phyloP scores from a whole-genome alignment of 2,329 filamentous ascomycete species.

The Thyridium curvatum region DNA sequence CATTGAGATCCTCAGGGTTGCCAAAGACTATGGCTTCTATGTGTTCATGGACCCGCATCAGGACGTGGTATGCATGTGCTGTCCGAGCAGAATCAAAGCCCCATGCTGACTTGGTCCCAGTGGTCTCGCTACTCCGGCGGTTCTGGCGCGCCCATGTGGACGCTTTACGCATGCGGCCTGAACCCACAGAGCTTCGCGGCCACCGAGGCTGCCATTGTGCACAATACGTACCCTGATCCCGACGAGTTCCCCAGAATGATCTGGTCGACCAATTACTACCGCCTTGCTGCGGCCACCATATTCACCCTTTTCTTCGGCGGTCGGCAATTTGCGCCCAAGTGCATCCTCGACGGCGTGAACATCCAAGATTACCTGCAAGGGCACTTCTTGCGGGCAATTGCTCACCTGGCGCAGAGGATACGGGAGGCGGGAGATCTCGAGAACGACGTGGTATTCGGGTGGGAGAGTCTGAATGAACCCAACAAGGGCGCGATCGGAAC shows the following conservation, averaged over 20 bases:
- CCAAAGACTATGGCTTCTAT: slow-evolving; percentile 88
- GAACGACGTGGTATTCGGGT: slow-evolving; percentile 82
- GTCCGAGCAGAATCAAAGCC: neutral
- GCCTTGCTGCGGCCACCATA: slow-evolving; percentile 80
- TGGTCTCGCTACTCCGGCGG: slow-evolving; percentile 95
- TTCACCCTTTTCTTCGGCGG: slow-evolving; percentile 94
- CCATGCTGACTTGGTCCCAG: slow-evolving; percentile 30
- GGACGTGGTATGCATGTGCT: slow-evolving; percentile 64
- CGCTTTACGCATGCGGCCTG: slow-evolving; percentile 86
- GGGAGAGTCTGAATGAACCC: slow-evolving; percentile 95
- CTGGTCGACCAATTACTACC: slow-evolving; percentile 95
- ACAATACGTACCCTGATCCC: slow-evolving; percentile 86
- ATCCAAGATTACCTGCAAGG: slow-evolving; percentile 92
- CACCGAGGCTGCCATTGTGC: slow-evolving; percentile 88
- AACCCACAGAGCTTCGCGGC: slow-evolving; percentile 79
- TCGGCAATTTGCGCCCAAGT: slow-evolving; percentile 88
- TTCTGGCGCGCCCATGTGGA: slow-evolving; percentile 96
- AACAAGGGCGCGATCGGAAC: slow-evolving; percentile 83
- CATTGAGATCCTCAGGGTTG: slow-evolving; percentile 73
- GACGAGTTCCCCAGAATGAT: slow-evolving; percentile 96
- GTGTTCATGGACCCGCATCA: slow-evolving; percentile 99
- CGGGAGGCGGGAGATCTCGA: slow-evolving; percentile 86
- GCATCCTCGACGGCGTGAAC: slow-evolving; percentile 84
- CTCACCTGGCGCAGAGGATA: slow-evolving; percentile 76
- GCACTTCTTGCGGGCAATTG: slow-evolving; percentile 77